phyloP scores from a whole-genome alignment of 257 asterid genomes.

The Verbascum thapsus region DNA sequence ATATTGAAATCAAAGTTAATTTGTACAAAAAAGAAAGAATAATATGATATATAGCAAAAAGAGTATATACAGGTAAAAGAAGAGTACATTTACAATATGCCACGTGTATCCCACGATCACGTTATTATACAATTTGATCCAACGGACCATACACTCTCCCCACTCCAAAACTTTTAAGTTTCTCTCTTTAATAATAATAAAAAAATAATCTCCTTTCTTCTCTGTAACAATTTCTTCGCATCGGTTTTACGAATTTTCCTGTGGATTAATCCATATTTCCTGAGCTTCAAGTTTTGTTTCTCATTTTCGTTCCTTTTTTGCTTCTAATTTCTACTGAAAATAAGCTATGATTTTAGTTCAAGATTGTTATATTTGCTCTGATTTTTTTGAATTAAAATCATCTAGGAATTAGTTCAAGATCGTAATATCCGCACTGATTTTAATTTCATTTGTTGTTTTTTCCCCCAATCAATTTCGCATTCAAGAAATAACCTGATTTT shows the following conservation, averaged over 20 bases:
- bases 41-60: conserved; percentile 16
- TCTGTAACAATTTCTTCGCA: neutral
- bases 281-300: no score
- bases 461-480: no score
- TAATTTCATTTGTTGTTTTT: no score
- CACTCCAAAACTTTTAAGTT: neutral
- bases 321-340: neutral
- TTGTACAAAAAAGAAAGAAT: neutral
- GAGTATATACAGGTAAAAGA: conserved; percentile 28
- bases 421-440: no score
- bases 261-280: no score
- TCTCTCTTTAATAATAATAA: neutral
- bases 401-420: no score
- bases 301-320: neutral
- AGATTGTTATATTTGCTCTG: neutral
- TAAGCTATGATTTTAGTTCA: neutral
- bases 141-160: conserved; percentile 33
- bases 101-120: conserved; percentile 30
- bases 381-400: neutral
- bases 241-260: neutral
- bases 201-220: neutral
- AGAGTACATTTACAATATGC: conserved; percentile 21
- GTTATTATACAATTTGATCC: conserved; percentile 35
- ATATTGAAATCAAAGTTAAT: no score
- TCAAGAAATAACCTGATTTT: no score